A percentile compares a stretch with the other conserved stretches of the same genome.
These are phyloP conservation scores for Hypoxylon perforatum DNA, from an alignment of 495 filamentous ascomycete species.

Conservation along the genomic window DNA sequence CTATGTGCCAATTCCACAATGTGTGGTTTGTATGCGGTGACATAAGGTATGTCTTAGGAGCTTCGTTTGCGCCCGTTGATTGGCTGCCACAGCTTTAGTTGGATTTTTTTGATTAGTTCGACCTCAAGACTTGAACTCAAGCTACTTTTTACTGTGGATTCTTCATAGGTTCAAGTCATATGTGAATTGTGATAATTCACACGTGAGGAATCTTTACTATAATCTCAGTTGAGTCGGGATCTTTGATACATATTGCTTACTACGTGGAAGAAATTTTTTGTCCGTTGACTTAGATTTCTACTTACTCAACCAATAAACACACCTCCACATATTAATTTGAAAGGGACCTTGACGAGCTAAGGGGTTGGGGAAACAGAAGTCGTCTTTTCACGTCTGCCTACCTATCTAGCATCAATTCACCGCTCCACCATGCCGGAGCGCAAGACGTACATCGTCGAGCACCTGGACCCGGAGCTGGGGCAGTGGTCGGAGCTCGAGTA, in stretches of 20 bases:
- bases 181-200: no score
- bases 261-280: no score
- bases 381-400: no score
- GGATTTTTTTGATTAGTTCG: slow-evolving; percentile 22
- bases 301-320: neutral
- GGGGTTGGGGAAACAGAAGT: neutral
- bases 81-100: slow-evolving; percentile 34
- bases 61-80: slow-evolving; percentile 11
- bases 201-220: no score
- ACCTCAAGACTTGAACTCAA: slow-evolving; percentile 3
- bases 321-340: neutral
- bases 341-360: no score
- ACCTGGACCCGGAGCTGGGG: slow-evolving; percentile 93
- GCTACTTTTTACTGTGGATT: no score
- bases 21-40: neutral
- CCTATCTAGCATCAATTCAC: no score
- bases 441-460: slow-evolving; percentile 89
- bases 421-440: slow-evolving; percentile 38
- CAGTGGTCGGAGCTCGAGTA: slow-evolving; percentile 95
- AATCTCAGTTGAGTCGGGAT: no score
- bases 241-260: no score
- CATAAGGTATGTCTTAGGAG: slow-evolving; percentile 21
- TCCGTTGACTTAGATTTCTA: no score
- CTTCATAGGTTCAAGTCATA: no score
- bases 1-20: neutral